These are phyloP conservation scores for Hygrocybe punicea DNA, from an alignment of 768 basidiomycete species.

Conservation along the genomic window DNA sequence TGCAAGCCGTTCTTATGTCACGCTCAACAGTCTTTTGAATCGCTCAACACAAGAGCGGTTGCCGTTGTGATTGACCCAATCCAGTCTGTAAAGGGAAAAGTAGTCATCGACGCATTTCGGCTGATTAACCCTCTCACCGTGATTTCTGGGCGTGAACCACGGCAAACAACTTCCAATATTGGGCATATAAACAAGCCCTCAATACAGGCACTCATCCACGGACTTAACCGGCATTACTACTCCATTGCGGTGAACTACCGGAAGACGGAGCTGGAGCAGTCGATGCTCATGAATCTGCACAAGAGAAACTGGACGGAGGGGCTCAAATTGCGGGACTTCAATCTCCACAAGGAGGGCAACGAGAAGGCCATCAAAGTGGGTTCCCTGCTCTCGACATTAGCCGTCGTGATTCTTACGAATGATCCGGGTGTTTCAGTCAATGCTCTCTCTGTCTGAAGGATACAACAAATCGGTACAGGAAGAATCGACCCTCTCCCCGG, in stretches of 20 bases:
- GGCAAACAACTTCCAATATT: constrained; percentile 97
- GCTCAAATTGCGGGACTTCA: constrained; percentile 86
- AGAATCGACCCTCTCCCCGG: constrained; percentile 89
- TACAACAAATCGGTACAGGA: constrained; percentile 99
- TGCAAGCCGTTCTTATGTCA: constrained; percentile 4
- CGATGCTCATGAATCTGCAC: constrained; percentile 98
- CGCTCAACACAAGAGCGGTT: constrained; percentile 87
- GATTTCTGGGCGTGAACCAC: constrained; percentile 87
- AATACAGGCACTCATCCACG: constrained; percentile 97
- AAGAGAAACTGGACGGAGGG: constrained; percentile 99
- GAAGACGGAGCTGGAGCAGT: constrained; percentile 96
- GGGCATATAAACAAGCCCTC: constrained; percentile 99
- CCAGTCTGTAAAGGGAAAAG: constrained; percentile 97
- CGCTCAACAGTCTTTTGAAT: constrained; percentile 82
- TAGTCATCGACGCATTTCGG: constrained; percentile 98
- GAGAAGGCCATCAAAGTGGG: constrained; percentile 91
- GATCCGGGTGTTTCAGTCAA: constrained; percentile 53
- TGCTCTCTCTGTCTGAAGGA: constrained; percentile 87
- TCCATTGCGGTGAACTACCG: constrained; percentile 96
- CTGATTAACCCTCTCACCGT: constrained; percentile 90
- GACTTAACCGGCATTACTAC: constrained; percentile 97
- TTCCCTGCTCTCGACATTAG: neutral
- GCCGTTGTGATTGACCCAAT: constrained; percentile 98
- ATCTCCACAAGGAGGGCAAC: constrained; percentile 80
- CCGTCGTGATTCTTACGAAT: constrained; percentile 11